Evolutionary conservation across 169 alveolate genomes (phyloP).

Genomic region (Plasmodium inui): DNA sequence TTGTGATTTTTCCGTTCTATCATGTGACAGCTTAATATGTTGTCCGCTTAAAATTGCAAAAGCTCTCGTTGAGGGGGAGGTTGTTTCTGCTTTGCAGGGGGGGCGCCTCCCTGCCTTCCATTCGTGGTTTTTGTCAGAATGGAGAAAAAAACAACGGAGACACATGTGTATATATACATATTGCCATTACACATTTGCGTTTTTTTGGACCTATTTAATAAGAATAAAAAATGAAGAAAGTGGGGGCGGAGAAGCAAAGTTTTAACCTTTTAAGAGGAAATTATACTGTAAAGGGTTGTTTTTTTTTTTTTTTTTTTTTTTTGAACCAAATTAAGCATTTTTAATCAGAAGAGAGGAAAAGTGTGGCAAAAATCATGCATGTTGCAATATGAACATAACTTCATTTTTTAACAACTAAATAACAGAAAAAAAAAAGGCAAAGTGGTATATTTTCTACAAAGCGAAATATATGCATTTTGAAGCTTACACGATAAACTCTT

Average conservation of each 20-base stretch:
- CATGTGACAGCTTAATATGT: neutral
- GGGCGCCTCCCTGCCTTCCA: neutral
- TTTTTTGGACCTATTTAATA: neutral
- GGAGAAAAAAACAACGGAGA: neutral
- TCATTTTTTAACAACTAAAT: neutral
- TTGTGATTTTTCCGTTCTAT: neutral
- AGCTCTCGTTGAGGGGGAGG: neutral
- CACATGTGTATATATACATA: neutral
- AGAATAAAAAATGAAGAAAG: neutral
- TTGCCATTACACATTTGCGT: neutral
- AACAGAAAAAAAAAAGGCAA: neutral
- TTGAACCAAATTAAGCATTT: neutral
- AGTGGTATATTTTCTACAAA: neutral
- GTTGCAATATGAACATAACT: neutral
- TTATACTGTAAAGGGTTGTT: neutral
- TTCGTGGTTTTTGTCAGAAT: neutral
- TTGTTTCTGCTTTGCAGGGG: neutral
- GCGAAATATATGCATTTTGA: neutral
- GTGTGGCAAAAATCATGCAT: conserved; percentile 2
- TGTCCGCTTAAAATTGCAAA: neutral
- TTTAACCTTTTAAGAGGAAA: neutral
- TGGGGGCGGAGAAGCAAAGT: neutral
- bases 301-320: no score
- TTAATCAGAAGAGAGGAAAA: neutral
- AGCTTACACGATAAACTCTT: neutral